Evolutionary conservation across 139 green algal genomes (phyloP), one percentile per base, ranked within the genome.

Genomic region (Penium margaritaceum): DNA sequence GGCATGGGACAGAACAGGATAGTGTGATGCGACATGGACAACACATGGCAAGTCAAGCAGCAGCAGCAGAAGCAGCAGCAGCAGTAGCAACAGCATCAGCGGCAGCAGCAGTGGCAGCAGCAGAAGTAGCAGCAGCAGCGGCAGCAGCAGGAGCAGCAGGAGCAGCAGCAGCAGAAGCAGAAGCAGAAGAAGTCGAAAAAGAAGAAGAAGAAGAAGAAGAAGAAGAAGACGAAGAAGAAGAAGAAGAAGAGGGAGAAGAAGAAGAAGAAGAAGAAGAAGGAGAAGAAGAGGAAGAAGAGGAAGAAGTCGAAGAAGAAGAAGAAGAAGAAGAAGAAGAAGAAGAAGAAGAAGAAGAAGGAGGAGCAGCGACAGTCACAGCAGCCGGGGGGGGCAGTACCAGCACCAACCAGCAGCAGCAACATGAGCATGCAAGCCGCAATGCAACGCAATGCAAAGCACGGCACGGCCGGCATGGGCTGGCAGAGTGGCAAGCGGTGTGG

Each of bases 381-480:
- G 44, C 29, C n/a, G 69, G 30, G 27, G 9, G 12, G 29, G 36
- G 63, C 27, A 12, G 29, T 34, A 67, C 19, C 19, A 67, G n/a
- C 19, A 64, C n/a, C 27, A 67, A 64, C 19, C 19, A 55, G 19
- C 19, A 44, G 27, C n/a, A 64, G n/a, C n/a, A 21, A 19, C 7
- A 21, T 64, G 63, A 21, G 9, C 27, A 64, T 69, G 63, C 12
- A 69, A 63, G 63, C 27, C 27, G 7, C 9, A 71, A 37, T 37
- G 63, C 9, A 12, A 14, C 9, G 37, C 9, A 7, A 64, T 14
- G 63, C 12, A 67, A 71, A 12, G 63, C 7, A 64, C 12, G 63
- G 7, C 7, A 64, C 7, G 12, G 29, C 14, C 9, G 29, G 55
- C 55, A 19, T 7, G 14, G 30, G 12, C 14, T 64, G 29, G 9